Conservation (phyloP, 352 stramenopile genomes). For the Phytopythium boreale region DNA sequence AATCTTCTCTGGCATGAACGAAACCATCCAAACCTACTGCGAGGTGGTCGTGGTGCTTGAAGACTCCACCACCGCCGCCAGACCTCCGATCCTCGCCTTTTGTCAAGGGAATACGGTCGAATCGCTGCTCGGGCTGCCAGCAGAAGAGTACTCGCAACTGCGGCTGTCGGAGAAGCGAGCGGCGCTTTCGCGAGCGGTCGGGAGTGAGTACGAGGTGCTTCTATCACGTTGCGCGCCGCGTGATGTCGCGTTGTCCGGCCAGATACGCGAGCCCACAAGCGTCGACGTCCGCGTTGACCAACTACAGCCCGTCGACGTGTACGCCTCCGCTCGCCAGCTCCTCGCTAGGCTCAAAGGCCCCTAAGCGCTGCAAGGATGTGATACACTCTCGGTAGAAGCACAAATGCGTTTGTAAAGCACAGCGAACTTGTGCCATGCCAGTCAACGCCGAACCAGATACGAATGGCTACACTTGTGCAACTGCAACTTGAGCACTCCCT, state of each 20-base stretch:
- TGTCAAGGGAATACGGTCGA: slow-evolving; percentile 43
- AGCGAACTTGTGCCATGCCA: background rate
- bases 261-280: background rate
- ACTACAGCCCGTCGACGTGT: slow-evolving; percentile 29
- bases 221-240: slow-evolving; percentile 39
- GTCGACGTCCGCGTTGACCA: slow-evolving; percentile 36
- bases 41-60: slow-evolving; percentile 41
- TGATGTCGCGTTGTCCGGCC: slow-evolving; percentile 9
- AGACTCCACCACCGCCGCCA: slow-evolving; percentile 22
- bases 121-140: slow-evolving; percentile 32
- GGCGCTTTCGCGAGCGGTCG: slow-evolving; percentile 24
- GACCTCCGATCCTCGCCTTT: slow-evolving; percentile 21
- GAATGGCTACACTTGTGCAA: background rate
- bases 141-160: slow-evolving; percentile 48
- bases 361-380: background rate
- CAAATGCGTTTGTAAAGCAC: no score
- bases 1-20: slow-evolving; percentile 46
- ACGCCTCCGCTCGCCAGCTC: slow-evolving; percentile 17
- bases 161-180: slow-evolving; percentile 34
- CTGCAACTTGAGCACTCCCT: background rate
- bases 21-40: slow-evolving; percentile 44
- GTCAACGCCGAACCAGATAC: background rate
- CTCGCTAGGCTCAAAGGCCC: slow-evolving; percentile 4
- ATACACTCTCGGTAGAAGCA: no score
- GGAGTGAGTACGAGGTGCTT: slow-evolving; percentile 31